A percentile compares a stretch with the other conserved stretches of the same genome.
Evolutionary conservation across 768 basidiomycete genomes (phyloP).

Genomic region (Tylopilus intermedius): DNA sequence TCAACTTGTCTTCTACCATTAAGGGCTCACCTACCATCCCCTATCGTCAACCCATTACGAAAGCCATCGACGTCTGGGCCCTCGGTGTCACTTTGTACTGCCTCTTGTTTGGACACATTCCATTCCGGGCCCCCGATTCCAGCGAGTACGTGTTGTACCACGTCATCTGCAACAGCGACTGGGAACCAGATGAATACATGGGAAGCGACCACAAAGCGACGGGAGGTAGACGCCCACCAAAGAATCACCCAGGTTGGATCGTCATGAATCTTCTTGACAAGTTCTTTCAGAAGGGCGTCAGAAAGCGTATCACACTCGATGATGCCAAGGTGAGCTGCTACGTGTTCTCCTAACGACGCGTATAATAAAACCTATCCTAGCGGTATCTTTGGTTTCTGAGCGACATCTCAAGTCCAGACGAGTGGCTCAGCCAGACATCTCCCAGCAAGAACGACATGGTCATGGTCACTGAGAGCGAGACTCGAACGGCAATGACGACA

Average conservation of each 20-base stretch:
- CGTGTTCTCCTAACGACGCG: neutral
- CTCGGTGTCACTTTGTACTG: slow-evolving; percentile 95
- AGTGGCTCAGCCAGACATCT: slow-evolving; percentile 67
- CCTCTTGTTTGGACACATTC: slow-evolving; percentile 81
- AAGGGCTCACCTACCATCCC: slow-evolving; percentile 21
- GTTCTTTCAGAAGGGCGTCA: slow-evolving; percentile 77
- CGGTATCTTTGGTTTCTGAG: slow-evolving; percentile 59
- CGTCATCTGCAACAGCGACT: slow-evolving; percentile 73
- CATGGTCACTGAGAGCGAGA: slow-evolving; percentile 71
- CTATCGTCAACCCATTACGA: slow-evolving; percentile 61
- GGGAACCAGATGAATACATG: slow-evolving; percentile 63
- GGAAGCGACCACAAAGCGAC: slow-evolving; percentile 64
- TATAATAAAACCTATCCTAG: slow-evolving; percentile 32
- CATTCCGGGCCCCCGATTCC: slow-evolving; percentile 57
- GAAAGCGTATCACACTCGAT: slow-evolving; percentile 68
- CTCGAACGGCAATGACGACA: slow-evolving; percentile 64
- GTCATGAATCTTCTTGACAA: slow-evolving; percentile 69
- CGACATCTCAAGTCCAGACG: slow-evolving; percentile 59
- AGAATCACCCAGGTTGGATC: slow-evolving; percentile 48
- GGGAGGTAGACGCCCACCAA: slow-evolving; percentile 51
- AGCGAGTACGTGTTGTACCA: slow-evolving; percentile 76
- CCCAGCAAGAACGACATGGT: slow-evolving; percentile 46
- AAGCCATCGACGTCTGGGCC: slow-evolving; percentile 97
- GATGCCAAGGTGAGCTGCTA: slow-evolving; percentile 67
- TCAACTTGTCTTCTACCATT: slow-evolving; percentile 28